A percentile compares a stretch with the other conserved stretches of the same genome.
phyloP scores from a whole-genome alignment of 2,329 filamentous ascomycete species.

The Cadophora sp. region DNA sequence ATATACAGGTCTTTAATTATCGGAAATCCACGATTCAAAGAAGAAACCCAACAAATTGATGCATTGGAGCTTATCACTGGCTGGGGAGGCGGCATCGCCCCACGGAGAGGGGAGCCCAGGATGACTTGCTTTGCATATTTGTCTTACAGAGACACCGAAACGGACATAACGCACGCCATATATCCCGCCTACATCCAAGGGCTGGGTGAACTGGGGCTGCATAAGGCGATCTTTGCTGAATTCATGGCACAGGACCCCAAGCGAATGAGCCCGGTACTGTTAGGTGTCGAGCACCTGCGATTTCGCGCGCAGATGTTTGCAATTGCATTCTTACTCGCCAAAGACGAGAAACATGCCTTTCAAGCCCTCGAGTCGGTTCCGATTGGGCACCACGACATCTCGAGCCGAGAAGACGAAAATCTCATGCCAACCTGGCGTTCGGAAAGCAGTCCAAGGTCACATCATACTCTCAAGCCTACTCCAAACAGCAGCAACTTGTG shows the following conservation, averaged over 20 bases:
- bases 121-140: conserved; percentile 15
- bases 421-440: not conserved
- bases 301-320: conserved; percentile 31
- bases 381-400: not conserved
- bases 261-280: not conserved
- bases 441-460: not conserved
- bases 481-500: not conserved
- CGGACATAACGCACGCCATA: not conserved
- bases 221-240: conserved; percentile 28
- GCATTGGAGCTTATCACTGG: conserved; percentile 33
- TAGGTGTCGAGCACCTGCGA: conserved; percentile 5
- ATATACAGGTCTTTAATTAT: not conserved
- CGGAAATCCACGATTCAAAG: not conserved
- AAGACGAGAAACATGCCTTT: conserved; percentile 28
- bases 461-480: not conserved
- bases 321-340: conserved; percentile 31
- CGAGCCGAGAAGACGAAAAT: not conserved
- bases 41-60: not conserved
- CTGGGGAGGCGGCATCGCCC: conserved; percentile 17
- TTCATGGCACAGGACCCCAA: conserved; percentile 20
- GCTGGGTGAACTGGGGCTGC: conserved; percentile 30
- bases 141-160: not conserved
- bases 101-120: not conserved
- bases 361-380: conserved; percentile 26
- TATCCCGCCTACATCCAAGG: conserved; percentile 29